phyloP scores from a whole-genome alignment of 768 basidiomycete genomes.

The Hygrophorus pudorinus region DNA sequence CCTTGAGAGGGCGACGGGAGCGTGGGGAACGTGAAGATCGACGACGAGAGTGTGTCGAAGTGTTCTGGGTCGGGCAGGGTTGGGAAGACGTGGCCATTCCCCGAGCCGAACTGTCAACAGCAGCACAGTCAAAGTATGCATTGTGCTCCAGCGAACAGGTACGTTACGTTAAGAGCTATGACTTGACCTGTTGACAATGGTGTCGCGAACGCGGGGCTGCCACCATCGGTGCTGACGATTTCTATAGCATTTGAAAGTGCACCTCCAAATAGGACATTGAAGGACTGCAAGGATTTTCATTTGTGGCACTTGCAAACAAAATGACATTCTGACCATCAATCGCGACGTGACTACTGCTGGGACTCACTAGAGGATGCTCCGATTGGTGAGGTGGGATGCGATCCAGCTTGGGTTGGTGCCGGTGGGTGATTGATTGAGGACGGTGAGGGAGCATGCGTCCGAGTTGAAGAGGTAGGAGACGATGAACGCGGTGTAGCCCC shows the following conservation, averaged over 20 bases:
- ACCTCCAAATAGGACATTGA: conserved; percentile 36
- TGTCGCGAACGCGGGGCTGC: conserved; percentile 39
- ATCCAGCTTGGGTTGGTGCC: conserved; percentile 56
- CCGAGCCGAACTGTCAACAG: conserved; percentile 34
- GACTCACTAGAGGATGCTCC: conserved; percentile 51
- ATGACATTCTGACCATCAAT: not conserved
- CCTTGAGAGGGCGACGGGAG: conserved; percentile 39
- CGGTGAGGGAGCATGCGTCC: conserved; percentile 33
- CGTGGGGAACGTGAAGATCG: conserved; percentile 47
- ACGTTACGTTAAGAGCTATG: conserved; percentile 41
- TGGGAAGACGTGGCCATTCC: conserved; percentile 44
- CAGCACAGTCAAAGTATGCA: not conserved
- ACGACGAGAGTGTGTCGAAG: conserved; percentile 23
- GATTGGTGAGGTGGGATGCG: conserved; percentile 42
- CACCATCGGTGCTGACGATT: conserved; percentile 39
- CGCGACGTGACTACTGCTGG: not conserved
- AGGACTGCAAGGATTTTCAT: conserved; percentile 53
- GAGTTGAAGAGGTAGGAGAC: conserved; percentile 56
- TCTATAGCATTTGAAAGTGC: conserved; percentile 33
- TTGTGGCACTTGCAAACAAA: conserved; percentile 39
- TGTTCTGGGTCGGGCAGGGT: conserved; percentile 26
- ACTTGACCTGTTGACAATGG: conserved; percentile 47
- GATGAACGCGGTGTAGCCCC: conserved; percentile 57
- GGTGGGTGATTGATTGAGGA: conserved; percentile 37
- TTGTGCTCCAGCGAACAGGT: conserved; percentile 2